phyloP scores from a whole-genome alignment of 768 basidiomycete species.

The Jaapia argillacea region DNA sequence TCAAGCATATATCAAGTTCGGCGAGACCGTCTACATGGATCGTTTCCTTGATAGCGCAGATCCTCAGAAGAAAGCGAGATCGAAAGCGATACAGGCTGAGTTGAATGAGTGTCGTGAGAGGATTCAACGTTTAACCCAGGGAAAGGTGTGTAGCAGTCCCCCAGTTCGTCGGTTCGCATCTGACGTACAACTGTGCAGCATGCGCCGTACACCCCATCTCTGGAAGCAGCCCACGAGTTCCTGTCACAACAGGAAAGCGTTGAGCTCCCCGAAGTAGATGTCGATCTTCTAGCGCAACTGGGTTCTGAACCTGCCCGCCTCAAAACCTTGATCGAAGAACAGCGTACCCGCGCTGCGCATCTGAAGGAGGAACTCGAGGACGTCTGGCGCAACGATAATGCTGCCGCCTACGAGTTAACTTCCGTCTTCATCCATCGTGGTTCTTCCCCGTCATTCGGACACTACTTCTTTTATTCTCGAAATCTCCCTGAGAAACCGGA shows the following conservation, averaged over 20 bases:
- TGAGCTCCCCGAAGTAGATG: constrained; percentile 43
- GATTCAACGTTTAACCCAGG: constrained; percentile 54
- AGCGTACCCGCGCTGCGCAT: constrained; percentile 35
- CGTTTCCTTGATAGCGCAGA: constrained; percentile 79
- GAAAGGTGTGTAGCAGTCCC: constrained; percentile 44
- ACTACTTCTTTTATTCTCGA: constrained; percentile 94
- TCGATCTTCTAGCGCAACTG: constrained; percentile 42
- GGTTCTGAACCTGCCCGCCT: constrained; percentile 43
- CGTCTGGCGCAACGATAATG: constrained; percentile 60
- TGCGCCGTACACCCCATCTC: constrained; percentile 44
- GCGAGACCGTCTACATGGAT: constrained; percentile 81
- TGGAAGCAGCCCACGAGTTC: constrained; percentile 49
- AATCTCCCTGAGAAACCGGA: constrained; percentile 74
- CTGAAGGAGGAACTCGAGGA: constrained; percentile 65
- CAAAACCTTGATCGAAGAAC: constrained; percentile 42
- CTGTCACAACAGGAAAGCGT: constrained; percentile 37
- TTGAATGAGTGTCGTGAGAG: constrained; percentile 58
- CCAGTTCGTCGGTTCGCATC: neutral
- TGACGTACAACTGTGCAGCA: constrained; percentile 32
- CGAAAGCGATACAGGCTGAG: constrained; percentile 60
- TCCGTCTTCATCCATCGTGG: constrained; percentile 96
- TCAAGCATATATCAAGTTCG: constrained; percentile 90
- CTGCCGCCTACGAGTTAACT: constrained; percentile 79
- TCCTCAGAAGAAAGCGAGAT: constrained; percentile 56
- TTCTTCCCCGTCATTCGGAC: constrained; percentile 77